Percentiles rank a stretch among this genome's conserved stretches.
phyloP scores from a whole-genome alignment of 106 monocot genomes.

The Phalaenopsis equestris region DNA sequence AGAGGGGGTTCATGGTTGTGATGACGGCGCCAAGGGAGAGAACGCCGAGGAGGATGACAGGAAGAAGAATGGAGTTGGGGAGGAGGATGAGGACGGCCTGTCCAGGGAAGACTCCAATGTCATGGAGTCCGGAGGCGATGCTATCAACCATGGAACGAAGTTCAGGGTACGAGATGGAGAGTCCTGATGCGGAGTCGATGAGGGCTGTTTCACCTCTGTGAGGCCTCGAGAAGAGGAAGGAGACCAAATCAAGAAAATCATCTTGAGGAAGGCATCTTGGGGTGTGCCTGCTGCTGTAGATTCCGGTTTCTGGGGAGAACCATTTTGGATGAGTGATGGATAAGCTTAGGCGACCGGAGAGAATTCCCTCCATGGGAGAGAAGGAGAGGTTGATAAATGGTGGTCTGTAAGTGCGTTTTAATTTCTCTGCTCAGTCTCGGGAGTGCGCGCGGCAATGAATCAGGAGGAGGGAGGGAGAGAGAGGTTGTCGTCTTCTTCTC shows the following conservation, averaged over 20 bases:
- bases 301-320: slow-evolving; percentile 44
- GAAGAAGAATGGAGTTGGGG: slow-evolving; percentile 41
- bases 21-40: slow-evolving; percentile 36
- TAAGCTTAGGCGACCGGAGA: too few species aligned
- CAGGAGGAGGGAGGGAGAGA: too few species aligned
- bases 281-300: slow-evolving; percentile 56
- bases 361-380: too few species aligned
- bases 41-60: slow-evolving; percentile 35
- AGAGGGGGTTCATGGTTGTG: slow-evolving; percentile 39
- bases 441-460: too few species aligned
- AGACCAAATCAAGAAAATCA: slow-evolving; percentile 32
- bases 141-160: slow-evolving; percentile 26
- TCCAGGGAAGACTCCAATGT: slow-evolving; percentile 8
- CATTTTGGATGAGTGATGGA: neutral
- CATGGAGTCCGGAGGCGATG: slow-evolving; percentile 38
- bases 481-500: too few species aligned
- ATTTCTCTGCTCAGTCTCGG: too few species aligned
- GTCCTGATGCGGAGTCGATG: slow-evolving; percentile 36
- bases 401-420: too few species aligned
- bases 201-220: slow-evolving; percentile 37
- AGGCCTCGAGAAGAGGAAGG: slow-evolving; percentile 44
- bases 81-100: slow-evolving; percentile 38
- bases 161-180: slow-evolving; percentile 25
- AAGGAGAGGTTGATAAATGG: neutral
- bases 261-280: slow-evolving; percentile 28